phyloP scores from a whole-genome alignment of 2,329 filamentous ascomycete genomes.

The Ascochyta fabae region DNA sequence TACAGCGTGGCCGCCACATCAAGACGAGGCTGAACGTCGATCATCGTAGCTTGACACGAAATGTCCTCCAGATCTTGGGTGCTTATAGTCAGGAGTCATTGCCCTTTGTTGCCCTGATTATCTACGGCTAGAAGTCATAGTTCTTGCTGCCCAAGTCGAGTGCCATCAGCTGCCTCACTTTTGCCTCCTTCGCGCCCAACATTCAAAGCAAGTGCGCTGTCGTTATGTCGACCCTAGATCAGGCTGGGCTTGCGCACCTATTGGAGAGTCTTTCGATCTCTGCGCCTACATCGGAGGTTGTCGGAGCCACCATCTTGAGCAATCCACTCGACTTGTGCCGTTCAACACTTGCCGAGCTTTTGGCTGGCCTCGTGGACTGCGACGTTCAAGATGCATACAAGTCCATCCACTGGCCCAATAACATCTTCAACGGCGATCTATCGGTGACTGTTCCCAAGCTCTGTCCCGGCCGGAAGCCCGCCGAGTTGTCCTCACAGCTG shows the following conservation, averaged over 20 bases:
- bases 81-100: neutral
- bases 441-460: conserved; percentile 37
- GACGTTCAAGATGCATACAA: conserved; percentile 28
- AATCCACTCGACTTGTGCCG: conserved; percentile 41
- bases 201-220: neutral
- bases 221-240: conserved; percentile 16
- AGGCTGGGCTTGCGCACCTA: conserved; percentile 1
- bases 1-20: too few relatives aligned
- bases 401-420: conserved; percentile 40
- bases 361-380: conserved; percentile 22
- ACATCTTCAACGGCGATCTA: conserved; percentile 41
- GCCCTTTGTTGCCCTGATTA: neutral
- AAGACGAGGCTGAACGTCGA: too few relatives aligned
- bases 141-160: neutral
- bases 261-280: conserved; percentile 2
- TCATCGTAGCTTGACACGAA: too few relatives aligned
- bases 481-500: conserved; percentile 24
- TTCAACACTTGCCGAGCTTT: conserved; percentile 28
- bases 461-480: conserved; percentile 28
- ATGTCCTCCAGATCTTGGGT: too few relatives aligned
- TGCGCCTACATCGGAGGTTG: neutral
- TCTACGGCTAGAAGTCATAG: too few relatives aligned
- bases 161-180: neutral
- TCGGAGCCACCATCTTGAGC: conserved; percentile 15
- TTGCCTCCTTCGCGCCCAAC: neutral